Percentiles rank a stretch among this genome's conserved stretches.
phyloP scores from a whole-genome alignment of 2,329 filamentous ascomycete species.

The Chrysoporthe deuterocubensis region DNA sequence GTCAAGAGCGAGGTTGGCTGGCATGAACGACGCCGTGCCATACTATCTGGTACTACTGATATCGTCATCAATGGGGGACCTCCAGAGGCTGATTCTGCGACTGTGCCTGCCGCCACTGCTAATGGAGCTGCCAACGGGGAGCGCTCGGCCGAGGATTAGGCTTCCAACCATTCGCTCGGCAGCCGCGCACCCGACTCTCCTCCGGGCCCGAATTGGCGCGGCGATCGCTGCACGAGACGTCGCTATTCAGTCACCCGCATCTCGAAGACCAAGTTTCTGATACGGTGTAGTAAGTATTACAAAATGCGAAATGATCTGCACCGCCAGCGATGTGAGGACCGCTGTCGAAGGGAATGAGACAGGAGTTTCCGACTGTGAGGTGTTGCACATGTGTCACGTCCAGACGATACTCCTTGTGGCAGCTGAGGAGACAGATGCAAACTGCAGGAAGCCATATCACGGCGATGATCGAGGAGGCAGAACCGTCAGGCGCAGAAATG shows the following conservation, averaged over 20 bases:
- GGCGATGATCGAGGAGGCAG: background rate
- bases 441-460: background rate
- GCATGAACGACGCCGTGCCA: slow-evolving; percentile 60
- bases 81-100: slow-evolving; percentile 13
- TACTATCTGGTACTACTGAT: slow-evolving; percentile 54
- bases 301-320: background rate
- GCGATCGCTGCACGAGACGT: background rate
- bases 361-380: background rate
- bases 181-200: background rate
- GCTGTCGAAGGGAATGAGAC: background rate
- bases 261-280: background rate
- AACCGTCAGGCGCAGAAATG: background rate
- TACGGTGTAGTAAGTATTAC: background rate
- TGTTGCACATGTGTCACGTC: too few species aligned
- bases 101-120: slow-evolving; percentile 5
- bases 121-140: slow-evolving; percentile 19
- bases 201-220: background rate
- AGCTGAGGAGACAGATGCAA: background rate
- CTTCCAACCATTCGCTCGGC: background rate
- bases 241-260: background rate
- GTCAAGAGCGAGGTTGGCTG: slow-evolving; percentile 69
- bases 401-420: background rate
- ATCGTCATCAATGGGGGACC: slow-evolving; percentile 42
- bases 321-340: background rate
- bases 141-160: slow-evolving; percentile 12